Conservation (phyloP, 1,139 yeast genomes). For the Sugiyamaella japonica region DNA sequence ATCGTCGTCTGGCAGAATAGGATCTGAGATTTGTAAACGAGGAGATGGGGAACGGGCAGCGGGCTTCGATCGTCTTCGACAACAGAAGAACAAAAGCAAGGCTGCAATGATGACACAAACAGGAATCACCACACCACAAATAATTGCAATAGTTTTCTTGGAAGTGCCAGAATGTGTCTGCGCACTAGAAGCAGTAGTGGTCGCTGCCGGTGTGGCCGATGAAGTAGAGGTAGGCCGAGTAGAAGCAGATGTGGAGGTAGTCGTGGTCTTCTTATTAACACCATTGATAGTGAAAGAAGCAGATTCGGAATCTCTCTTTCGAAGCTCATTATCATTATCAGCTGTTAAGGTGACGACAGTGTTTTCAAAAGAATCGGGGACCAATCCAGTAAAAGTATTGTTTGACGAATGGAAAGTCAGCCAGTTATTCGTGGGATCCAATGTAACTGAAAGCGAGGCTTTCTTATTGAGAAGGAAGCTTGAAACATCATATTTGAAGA, state of each 20-base stretch:
- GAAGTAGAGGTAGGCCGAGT: constrained; percentile 32
- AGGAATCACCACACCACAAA: constrained; percentile 86
- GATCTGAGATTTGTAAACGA: constrained; percentile 31
- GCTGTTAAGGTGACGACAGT: constrained; percentile 50
- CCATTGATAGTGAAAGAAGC: constrained; percentile 60
- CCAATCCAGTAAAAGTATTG: constrained; percentile 65
- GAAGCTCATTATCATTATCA: background rate
- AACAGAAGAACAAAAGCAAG: constrained; percentile 54
- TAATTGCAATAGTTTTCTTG: constrained; percentile 67
- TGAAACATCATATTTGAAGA: constrained; percentile 52
- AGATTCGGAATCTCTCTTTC: constrained; percentile 39
- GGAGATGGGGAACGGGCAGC: constrained; percentile 13
- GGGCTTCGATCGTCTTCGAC: constrained; percentile 49
- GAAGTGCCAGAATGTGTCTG: constrained; percentile 33
- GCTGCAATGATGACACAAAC: constrained; percentile 51
- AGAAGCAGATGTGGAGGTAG: constrained; percentile 26
- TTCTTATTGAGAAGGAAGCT: constrained; percentile 34
- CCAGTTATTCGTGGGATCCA: constrained; percentile 57
- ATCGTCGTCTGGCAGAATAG: constrained; percentile 31
- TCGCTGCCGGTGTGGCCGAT: constrained; percentile 31
- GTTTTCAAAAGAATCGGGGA: constrained; percentile 58
- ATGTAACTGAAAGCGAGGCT: constrained; percentile 52
- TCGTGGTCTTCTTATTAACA: constrained; percentile 36
- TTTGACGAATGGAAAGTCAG: constrained; percentile 58
- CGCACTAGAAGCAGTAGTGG: constrained; percentile 36